phyloP scores from a whole-genome alignment of 1,139 yeast species.

The Hansenula lynferdii region DNA sequence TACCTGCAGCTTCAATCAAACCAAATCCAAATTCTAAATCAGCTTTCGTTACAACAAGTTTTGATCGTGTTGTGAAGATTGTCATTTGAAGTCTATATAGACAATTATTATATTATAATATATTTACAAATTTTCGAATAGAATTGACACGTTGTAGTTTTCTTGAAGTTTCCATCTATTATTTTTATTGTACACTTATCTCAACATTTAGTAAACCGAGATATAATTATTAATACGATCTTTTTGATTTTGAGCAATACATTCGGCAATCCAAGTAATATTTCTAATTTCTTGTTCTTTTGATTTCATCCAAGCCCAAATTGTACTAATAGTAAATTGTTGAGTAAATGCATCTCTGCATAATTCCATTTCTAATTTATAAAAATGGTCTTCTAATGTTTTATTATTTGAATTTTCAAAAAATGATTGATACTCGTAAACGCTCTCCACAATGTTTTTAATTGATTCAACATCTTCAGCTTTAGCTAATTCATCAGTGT shows the following conservation, averaged over 20 bases:
- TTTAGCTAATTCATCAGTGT: conserved; percentile 62
- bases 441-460: conserved; percentile 63
- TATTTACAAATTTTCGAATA: neutral
- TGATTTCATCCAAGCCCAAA: conserved; percentile 96
- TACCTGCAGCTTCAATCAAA: conserved; percentile 50
- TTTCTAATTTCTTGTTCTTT: conserved; percentile 96
- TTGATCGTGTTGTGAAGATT: conserved; percentile 51
- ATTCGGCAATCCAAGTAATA: conserved; percentile 98
- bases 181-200: too few relatives aligned
- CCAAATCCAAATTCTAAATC: conserved; percentile 47
- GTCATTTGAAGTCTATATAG: conserved; percentile 30
- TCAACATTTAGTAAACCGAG: conserved; percentile 48
- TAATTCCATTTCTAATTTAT: conserved; percentile 84
- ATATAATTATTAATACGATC: conserved; percentile 77
- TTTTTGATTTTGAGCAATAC: conserved; percentile 86
- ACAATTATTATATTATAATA: too few relatives aligned
- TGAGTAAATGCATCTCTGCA: conserved; percentile 95
- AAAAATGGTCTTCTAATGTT: conserved; percentile 89
- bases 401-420: conserved; percentile 58
- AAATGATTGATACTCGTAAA: conserved; percentile 70
- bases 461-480: conserved; percentile 87
- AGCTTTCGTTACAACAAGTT: conserved; percentile 54
- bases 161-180: too few relatives aligned
- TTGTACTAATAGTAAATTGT: conserved; percentile 84
- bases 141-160: too few relatives aligned